phyloP scores from a whole-genome alignment of 495 filamentous ascomycete genomes.

The Tricharina praecox region DNA sequence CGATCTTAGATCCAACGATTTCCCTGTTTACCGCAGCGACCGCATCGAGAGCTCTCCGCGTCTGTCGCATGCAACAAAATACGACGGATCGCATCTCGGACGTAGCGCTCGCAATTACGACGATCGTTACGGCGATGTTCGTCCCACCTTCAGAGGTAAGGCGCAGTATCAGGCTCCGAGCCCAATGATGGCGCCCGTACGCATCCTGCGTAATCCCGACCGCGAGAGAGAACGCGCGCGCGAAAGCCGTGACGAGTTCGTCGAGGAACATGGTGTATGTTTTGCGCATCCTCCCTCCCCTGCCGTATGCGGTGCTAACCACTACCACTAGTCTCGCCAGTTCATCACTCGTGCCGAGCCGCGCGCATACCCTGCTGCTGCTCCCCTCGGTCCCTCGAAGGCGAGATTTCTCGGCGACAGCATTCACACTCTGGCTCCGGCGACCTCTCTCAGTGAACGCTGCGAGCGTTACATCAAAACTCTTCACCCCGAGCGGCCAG shows the following conservation, averaged over 20 bases:
- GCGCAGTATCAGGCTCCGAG: background rate
- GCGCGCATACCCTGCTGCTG: too few species aligned
- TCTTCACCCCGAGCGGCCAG: constrained; percentile 2
- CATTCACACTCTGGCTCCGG: constrained; percentile 1
- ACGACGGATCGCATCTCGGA: background rate
- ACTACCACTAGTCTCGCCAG: too few species aligned
- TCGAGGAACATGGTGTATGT: background rate
- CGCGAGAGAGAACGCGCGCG: background rate
- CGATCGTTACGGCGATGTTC: background rate
- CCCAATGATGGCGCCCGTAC: background rate
- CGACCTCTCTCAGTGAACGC: background rate
- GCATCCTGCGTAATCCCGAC: background rate
- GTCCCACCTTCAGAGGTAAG: background rate
- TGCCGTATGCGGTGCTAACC: too few species aligned
- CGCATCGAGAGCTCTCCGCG: background rate
- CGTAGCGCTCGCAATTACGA: background rate
- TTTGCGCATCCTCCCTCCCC: background rate
- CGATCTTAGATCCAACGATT: background rate
- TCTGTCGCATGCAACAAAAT: too few species aligned
- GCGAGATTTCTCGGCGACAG: background rate
- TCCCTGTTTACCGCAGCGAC: background rate
- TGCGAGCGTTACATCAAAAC: background rate
- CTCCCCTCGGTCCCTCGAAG: background rate
- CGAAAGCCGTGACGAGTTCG: background rate
- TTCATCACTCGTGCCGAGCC: too few species aligned